Evolutionary conservation across 1,284 basidiomycete genomes (phyloP).

Genomic region (Pterulicium gracile): DNA sequence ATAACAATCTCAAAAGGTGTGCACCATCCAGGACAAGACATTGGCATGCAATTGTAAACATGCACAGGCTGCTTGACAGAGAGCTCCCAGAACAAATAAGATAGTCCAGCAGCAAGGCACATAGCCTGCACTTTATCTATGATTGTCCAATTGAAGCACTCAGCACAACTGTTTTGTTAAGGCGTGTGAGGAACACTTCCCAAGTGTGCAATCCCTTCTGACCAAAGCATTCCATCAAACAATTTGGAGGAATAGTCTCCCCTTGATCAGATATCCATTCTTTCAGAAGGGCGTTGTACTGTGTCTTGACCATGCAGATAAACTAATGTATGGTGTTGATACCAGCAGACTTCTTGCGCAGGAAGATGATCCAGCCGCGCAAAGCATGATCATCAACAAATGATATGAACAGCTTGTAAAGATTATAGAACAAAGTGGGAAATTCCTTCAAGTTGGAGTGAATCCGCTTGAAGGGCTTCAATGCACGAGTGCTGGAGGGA

Average conservation of each 20-base stretch:
- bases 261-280: too few relatives aligned
- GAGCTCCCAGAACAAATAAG: too few relatives aligned
- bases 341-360: too few relatives aligned
- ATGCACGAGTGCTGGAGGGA: too few relatives aligned
- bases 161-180: slow-evolving; percentile 11
- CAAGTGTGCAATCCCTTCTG: too few relatives aligned
- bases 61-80: slow-evolving; percentile 12
- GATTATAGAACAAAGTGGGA: slow-evolving; percentile 13
- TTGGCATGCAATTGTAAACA: slow-evolving; percentile 16
- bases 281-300: too few relatives aligned
- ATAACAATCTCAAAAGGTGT: slow-evolving; percentile 8
- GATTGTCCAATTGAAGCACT: slow-evolving; percentile 7
- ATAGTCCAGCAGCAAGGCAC: slow-evolving; percentile 12
- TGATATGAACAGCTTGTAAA: slow-evolving; percentile 16
- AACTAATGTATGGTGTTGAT: too few relatives aligned
- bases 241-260: slow-evolving; percentile 11
- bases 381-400: too few relatives aligned
- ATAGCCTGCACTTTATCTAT: slow-evolving; percentile 14
- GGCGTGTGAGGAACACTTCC: too few relatives aligned
- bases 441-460: slow-evolving; percentile 17
- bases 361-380: too few relatives aligned
- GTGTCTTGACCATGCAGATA: too few relatives aligned
- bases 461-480: slow-evolving; percentile 13
- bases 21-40: not conserved
- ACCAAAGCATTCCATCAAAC: slow-evolving; percentile 10